Conservation (phyloP, 441 rosid species). For the Croton setiger region DNA sequence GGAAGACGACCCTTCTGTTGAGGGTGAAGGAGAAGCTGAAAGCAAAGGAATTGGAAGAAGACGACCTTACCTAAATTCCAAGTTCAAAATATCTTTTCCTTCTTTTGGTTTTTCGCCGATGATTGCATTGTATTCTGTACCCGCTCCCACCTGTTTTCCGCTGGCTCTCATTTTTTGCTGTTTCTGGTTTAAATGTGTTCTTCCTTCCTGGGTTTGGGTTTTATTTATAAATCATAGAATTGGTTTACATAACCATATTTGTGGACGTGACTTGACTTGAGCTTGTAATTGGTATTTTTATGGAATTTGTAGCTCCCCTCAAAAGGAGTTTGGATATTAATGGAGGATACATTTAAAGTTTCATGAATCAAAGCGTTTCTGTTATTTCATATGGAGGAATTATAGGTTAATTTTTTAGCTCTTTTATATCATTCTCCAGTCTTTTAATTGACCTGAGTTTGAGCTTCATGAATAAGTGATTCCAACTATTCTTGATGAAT, state of each 20-base stretch:
- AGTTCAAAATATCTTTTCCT: not conserved
- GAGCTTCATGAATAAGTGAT: too few species aligned
- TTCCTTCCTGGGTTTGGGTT: conserved; percentile 5
- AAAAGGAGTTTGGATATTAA: not conserved
- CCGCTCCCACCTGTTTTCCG: conserved; percentile 1
- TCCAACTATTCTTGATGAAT: too few species aligned
- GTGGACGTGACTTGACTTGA: conserved; percentile 19
- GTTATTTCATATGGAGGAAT: not conserved
- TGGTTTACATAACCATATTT: conserved; percentile 1
- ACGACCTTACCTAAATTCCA: conserved; percentile 72
- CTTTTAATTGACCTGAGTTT: too few species aligned
- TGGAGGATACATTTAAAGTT: not conserved
- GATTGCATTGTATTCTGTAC: conserved; percentile 19
- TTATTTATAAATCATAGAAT: conserved; percentile 4
- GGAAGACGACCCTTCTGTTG: conserved; percentile 94
- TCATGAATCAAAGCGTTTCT: not conserved
- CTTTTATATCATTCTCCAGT: too few species aligned
- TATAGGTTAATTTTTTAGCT: too few species aligned
- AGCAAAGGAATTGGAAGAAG: conserved; percentile 90
- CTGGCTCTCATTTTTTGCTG: not conserved
- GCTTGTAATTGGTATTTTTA: conserved; percentile 7
- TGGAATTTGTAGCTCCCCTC: not conserved
- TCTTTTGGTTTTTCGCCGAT: conserved; percentile 16
- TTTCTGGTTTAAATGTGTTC: conserved; percentile 5
- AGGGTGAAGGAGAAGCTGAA: conserved; percentile 98